Base-by-base conservation (phyloP, 371 early-diverging fungal species). In the Actinomucor elegans region DNA sequence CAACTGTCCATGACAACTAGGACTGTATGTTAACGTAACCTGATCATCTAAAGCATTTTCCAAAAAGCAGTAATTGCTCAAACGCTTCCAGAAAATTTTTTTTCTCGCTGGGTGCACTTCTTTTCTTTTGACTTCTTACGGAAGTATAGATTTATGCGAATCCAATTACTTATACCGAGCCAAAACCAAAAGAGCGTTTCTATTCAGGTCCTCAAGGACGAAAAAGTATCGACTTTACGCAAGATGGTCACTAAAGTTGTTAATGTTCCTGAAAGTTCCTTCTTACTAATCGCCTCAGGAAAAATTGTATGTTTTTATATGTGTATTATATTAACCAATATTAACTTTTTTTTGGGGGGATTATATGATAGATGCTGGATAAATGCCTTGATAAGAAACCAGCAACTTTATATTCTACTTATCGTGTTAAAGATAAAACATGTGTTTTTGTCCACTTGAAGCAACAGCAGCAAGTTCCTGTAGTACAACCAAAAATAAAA, bases 271-370 rank as follows among this genome's bases (percentile, higher is more conserved):
- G 17, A 28, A 5, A 37, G 46, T 7, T 3, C 38, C 0, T 61
- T 71, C 27, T 48, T 56, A 3, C 37, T 71, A 14, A 67, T 66
- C n/a, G 61, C 64, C 4, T 33, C 61, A 20, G 71, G 71, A 20
- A 71, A 67, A 55, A 59, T 71, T 43, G 71, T 59, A 64, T 50
- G 44, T 47, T 37, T 27, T 21, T 17, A 9, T 28, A 23, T 9
- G 10, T 18, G 36, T 45, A n/a, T n/a, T n/a, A n/a, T n/a, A n/a
- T n/a, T n/a, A n/a, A n/a, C 21, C 21, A 27, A 27, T 23, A 26
- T 27, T n/a, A 37, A 37, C 21, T 17, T 48, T 8, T 38, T 5
- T 27, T 3, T 26, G 11, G n/a, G n/a, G n/a, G n/a, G n/a, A n/a
- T n/a, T n/a, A n/a, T 12, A 52, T 6, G 0, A 20, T 38, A 66